Base-by-base conservation (phyloP, 768 basidiomycete genomes). In the Lentinula sp. region DNA sequence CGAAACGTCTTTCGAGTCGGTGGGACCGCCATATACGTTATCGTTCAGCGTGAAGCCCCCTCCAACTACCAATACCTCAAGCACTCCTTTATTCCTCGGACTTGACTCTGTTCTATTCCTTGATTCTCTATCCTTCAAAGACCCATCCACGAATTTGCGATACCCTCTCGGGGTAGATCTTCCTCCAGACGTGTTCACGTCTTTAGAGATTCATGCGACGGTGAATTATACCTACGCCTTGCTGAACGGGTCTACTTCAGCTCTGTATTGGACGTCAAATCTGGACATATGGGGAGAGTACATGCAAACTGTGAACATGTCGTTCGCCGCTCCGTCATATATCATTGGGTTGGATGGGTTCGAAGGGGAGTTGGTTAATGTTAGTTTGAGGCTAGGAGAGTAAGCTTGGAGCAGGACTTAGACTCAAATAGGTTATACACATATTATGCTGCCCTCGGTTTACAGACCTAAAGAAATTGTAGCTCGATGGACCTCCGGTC, bases 11-110 rank as follows among this genome's bases (percentile, higher is more conserved):
- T 67, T 75, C 57, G 66, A 70, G 37, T 78, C 77, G 3, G 74
- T 79, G 6, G 78, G 78, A 8, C 78, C 78, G 6, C 77, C 77
- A 9, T 79, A 80, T 62, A 76, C 74, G 15, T 63, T 80, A 13
- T 72, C 68, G 4, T 78, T 78, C 69, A 70, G 68, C 23, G 67
- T 79, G n/a, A 69, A 71, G 18, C 75, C 28, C 28, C 28, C 76
- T 13, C 42, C 62, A n/a, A n/a, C 64, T 13, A 63, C 67, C 13
- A 60, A 55, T 16, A n/a, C 23, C 15, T 32, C 57, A 48, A 18
- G 13, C 16, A 6, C 43, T 15, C 13, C 4, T 69, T 70, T 28
- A 59, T 64, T 20, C 63, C 54, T 65, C 13, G 77, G 78, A 33
- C 61, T 13, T 7, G 77, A 78, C 59, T 73, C 76, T 28, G 64